A percentile compares a stretch with the other conserved stretches of the same genome.
Evolutionary conservation across 139 green algal genomes (phyloP).

Genomic region (Chlorella vulgaris): DNA sequence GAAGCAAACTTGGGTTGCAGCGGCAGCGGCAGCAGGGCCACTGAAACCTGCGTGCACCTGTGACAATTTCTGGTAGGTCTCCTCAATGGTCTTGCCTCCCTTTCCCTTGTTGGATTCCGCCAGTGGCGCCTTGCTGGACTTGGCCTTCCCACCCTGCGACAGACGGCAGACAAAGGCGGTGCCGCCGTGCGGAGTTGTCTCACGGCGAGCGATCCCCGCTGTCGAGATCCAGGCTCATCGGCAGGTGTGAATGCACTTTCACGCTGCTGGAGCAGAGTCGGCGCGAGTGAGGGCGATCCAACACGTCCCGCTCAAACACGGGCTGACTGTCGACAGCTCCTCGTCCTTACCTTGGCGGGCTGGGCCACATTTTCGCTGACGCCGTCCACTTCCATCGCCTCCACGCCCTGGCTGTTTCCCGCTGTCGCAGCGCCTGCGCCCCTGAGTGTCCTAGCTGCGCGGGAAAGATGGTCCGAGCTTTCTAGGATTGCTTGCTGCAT

Average conservation of each 20-base stretch:
- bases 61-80: slow-evolving; percentile 98
- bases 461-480: neutral
- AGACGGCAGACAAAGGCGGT: neutral
- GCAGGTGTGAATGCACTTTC: no score
- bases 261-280: no score
- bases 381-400: slow-evolving; percentile 29
- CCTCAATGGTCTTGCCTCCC: slow-evolving; percentile 74
- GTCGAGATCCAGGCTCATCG: no score
- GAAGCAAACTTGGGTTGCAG: no score
- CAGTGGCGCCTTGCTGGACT: slow-evolving; percentile 35
- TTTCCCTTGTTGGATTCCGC: slow-evolving; percentile 20
- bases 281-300: no score
- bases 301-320: no score
- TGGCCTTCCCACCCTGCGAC: slow-evolving; percentile 32
- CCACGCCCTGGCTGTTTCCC: neutral
- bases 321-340: no score
- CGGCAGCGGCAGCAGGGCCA: neutral
- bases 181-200: neutral
- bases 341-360: slow-evolving; percentile 29
- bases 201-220: no score
- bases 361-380: slow-evolving; percentile 20
- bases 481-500: no score
- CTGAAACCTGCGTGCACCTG: neutral
- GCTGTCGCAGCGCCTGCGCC: neutral
- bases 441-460: neutral